Percentiles rank a stretch among this genome's conserved stretches.
Evolutionary conservation across 495 filamentous ascomycete genomes (phyloP).

Genomic region (Neurospora intermedia): DNA sequence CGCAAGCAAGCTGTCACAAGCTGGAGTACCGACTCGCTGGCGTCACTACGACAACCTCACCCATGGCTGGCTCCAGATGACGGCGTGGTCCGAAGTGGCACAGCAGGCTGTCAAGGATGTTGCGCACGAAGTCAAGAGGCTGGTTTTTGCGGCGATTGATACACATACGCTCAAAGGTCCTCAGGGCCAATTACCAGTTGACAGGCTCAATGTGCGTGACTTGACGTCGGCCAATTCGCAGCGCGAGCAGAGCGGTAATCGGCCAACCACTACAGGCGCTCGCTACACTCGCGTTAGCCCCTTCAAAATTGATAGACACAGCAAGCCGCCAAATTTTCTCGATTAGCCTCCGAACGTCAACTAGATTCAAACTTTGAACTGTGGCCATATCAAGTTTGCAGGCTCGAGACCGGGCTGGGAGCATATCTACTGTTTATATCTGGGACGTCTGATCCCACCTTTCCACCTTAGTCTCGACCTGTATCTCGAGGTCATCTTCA

Average conservation of each 20-base stretch:
- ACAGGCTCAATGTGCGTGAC: too few species aligned
- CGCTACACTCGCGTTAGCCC: too few species aligned
- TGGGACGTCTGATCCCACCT: not conserved
- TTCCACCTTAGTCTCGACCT: not conserved
- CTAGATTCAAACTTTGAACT: not conserved
- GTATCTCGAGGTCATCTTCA: not conserved
- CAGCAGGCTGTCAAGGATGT: slow-evolving; percentile 7
- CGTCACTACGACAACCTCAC: slow-evolving; percentile 19
- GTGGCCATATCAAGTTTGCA: not conserved
- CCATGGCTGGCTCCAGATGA: slow-evolving; percentile 29
- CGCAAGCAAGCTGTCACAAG: slow-evolving; percentile 23
- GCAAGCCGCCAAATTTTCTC: too few species aligned
- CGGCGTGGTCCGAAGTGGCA: slow-evolving; percentile 25
- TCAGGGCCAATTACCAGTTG: too few species aligned
- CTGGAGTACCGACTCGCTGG: slow-evolving; percentile 21
- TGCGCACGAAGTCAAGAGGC: not conserved
- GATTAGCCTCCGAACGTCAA: too few species aligned
- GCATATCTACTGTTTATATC: too few species aligned
- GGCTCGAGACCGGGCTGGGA: not conserved
- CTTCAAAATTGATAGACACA: too few species aligned
- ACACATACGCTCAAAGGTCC: not conserved
- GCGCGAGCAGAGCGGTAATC: too few species aligned
- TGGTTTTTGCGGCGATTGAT: not conserved
- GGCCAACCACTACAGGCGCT: too few species aligned
- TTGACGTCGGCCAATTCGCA: too few species aligned